Conservation (phyloP, 1,139 yeast genomes). For the Hemisphaericaspora xylofermentans region DNA sequence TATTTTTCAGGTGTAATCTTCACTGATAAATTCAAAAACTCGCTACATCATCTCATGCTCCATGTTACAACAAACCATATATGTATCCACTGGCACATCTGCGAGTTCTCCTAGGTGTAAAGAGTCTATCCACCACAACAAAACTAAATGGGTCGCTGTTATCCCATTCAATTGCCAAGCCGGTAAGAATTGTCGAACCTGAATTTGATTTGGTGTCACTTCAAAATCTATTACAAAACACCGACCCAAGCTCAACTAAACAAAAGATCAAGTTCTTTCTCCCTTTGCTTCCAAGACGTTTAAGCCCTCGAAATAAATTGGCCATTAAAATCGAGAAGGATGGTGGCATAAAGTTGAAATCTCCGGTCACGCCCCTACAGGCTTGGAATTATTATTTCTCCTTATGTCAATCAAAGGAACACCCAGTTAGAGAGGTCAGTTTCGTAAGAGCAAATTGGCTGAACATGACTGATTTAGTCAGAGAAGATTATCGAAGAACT, state of each 20-base stretch:
- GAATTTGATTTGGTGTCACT: background rate
- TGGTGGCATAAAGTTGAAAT: background rate
- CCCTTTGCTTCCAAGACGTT: background rate
- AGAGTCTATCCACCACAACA: too few relatives aligned
- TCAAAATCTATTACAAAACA: background rate
- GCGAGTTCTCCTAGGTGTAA: too few relatives aligned
- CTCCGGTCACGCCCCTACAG: background rate
- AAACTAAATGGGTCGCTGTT: too few relatives aligned
- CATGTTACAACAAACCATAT: too few relatives aligned
- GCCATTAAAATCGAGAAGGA: background rate
- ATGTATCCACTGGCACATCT: too few relatives aligned
- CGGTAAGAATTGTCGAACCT: background rate
- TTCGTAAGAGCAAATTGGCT: background rate
- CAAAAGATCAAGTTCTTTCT: background rate
- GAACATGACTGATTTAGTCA: background rate
- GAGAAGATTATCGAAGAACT: background rate
- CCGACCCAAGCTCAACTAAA: background rate
- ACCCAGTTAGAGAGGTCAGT: background rate
- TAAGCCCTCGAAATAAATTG: background rate
- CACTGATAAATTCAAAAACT: too few relatives aligned
- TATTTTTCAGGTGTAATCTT: too few relatives aligned
- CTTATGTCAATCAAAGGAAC: background rate
- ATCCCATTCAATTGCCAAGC: too few relatives aligned
- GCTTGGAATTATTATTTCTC: slow-evolving; percentile 1
- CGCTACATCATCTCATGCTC: too few relatives aligned